Percentiles rank a stretch among this genome's conserved stretches.
These are phyloP conservation scores for Fusarium subtropicale DNA, from an alignment of 2,329 filamentous ascomycete species.

Conservation along the genomic window DNA sequence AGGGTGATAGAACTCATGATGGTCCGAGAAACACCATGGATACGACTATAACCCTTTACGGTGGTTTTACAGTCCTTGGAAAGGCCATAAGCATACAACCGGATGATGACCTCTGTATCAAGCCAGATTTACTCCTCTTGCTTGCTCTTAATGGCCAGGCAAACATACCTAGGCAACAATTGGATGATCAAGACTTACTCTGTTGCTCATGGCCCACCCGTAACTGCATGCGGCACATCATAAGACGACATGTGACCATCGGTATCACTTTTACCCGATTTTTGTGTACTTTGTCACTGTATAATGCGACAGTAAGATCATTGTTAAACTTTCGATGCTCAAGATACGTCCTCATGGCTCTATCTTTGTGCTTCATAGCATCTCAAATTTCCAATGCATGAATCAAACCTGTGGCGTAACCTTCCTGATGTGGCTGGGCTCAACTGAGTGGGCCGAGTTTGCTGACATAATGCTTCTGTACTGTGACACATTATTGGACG, in stretches of 20 bases:
- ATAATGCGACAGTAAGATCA: not conserved
- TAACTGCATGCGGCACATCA: constrained; percentile 29
- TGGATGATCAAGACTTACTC: not conserved
- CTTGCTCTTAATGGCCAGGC: not conserved
- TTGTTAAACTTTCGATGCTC: not conserved
- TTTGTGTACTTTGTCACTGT: not conserved
- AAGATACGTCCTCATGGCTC: constrained; percentile 4
- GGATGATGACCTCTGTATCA: not conserved
- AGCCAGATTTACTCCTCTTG: not conserved
- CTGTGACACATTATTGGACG: constrained; percentile 32
- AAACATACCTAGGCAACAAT: not conserved
- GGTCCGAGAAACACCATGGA: not conserved
- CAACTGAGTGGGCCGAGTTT: not conserved
- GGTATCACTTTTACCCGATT: not conserved
- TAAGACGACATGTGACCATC: constrained; percentile 17
- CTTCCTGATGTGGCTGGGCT: constrained; percentile 10
- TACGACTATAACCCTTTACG: not conserved
- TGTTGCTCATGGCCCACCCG: constrained; percentile 9
- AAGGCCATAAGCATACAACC: not conserved
- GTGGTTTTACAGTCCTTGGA: not conserved
- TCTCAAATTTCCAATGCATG: not conserved
- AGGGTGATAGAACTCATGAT: constrained; percentile 20
- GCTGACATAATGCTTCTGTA: constrained; percentile 38
- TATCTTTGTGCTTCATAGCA: constrained; percentile 11
- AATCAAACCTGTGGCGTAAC: constrained; percentile 9